Evolutionary conservation across 257 asterid genomes (phyloP).

Genomic region (Solanum medicagineum): DNA sequence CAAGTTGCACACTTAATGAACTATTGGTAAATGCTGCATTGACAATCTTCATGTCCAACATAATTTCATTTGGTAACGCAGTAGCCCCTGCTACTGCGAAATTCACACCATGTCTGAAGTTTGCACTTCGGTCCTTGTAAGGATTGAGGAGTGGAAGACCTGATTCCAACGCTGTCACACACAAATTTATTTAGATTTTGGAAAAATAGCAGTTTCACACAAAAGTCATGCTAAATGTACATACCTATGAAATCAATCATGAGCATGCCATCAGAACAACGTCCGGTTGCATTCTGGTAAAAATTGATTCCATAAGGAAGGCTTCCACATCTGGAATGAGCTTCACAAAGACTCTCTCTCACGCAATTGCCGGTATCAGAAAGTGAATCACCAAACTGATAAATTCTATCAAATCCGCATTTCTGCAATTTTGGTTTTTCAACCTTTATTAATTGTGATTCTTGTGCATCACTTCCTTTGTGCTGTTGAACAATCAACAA

Average conservation of each 20-base stretch:
- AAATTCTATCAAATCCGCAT: too few relatives aligned
- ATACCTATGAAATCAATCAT: slow-evolving; percentile 4
- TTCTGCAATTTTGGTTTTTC: not conserved
- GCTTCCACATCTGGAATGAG: not conserved
- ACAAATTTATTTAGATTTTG: too few relatives aligned
- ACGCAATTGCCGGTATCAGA: not conserved
- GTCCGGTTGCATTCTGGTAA: not conserved
- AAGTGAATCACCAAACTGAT: too few relatives aligned
- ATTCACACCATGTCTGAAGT: slow-evolving; percentile 5
- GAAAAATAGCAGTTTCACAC: too few relatives aligned
- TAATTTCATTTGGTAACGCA: too few relatives aligned
- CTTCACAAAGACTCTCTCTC: not conserved
- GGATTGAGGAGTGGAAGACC: slow-evolving; percentile 6
- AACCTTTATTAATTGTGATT: not conserved
- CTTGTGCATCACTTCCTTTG: not conserved
- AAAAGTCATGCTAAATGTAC: too few relatives aligned
- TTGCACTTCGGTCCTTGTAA: not conserved
- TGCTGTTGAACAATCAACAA: not conserved
- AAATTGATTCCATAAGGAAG: slow-evolving; percentile 10
- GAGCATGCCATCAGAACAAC: slow-evolving; percentile 9
- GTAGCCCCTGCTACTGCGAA: slow-evolving; percentile 8
- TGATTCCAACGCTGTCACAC: not conserved
- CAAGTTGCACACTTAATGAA: slow-evolving; percentile 8
- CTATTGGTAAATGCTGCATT: not conserved
- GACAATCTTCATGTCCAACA: too few relatives aligned